These are phyloP conservation scores for Aspergillus neotritici DNA, from an alignment of 2,329 filamentous ascomycete genomes.

Conservation along the genomic window DNA sequence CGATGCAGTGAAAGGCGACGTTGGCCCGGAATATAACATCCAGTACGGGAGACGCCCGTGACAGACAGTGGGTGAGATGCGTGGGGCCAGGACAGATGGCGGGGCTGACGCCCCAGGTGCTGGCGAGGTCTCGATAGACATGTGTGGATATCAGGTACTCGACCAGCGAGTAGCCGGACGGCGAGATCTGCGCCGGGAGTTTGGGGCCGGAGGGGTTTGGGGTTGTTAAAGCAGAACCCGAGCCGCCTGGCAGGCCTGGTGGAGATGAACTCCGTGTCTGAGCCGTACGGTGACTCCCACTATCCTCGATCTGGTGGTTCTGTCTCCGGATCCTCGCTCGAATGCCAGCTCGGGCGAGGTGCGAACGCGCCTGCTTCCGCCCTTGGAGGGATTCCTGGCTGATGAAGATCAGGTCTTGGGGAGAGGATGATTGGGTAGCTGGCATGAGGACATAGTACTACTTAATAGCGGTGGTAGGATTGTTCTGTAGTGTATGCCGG, in stretches of 20 bases:
- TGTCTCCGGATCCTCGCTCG: neutral
- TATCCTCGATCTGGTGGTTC: neutral
- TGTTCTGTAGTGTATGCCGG: too few relatives aligned
- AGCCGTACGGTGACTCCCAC: too few relatives aligned
- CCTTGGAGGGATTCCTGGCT: neutral
- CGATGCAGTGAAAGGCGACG: constrained; percentile 1
- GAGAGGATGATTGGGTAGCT: too few relatives aligned
- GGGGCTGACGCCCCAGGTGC: constrained; percentile 1
- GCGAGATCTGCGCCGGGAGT: neutral
- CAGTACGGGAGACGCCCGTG: neutral
- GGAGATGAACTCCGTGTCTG: neutral
- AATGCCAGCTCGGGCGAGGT: neutral
- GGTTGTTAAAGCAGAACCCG: too few relatives aligned
- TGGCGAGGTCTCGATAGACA: neutral
- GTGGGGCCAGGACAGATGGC: neutral
- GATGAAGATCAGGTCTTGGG: neutral
- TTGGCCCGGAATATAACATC: constrained; percentile 1
- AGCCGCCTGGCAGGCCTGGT: neutral
- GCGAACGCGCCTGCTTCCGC: neutral
- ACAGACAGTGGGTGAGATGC: neutral
- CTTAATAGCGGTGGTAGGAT: too few relatives aligned
- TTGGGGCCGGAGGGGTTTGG: too few relatives aligned
- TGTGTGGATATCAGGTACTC: constrained; percentile 1
- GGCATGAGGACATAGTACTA: too few relatives aligned
- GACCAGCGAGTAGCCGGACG: neutral